Base-by-base conservation (phyloP, 352 stramenopile species). In the Globisporangium spinosum region DNA sequence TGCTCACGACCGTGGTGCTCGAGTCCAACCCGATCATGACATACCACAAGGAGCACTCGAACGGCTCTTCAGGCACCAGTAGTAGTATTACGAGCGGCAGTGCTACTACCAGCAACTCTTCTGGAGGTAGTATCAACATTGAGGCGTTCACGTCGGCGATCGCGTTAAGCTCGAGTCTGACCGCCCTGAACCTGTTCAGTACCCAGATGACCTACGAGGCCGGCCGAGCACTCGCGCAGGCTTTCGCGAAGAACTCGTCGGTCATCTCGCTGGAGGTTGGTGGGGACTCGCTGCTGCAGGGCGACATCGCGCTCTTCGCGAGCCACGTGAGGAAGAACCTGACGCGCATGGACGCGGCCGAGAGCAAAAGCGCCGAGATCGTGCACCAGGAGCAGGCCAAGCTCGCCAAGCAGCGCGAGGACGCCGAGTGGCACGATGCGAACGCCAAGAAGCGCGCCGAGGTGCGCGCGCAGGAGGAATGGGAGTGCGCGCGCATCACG, bases 21-120 rank as follows among this genome's bases (percentile, higher is more conserved):
- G 85, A 92, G 58, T 84, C 79, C 17, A 92, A 89, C 17, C 73
- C 76, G 15, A 72, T 89, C 4, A 72, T 85, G 64, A 49, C 72
- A 32, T 35, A 74, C 4, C 61, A 70, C 6, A 84, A 76, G 38
- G 72, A 84, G 1, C 45, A 45, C 9, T 8, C 25, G 6, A 22
- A 23, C 5, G n/a, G 22, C 57, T 25, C 20, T 55, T 55, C 47
- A 49, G 27, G 27, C 13, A 34, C 27, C 13, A 60, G 8, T 27
- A 34, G 27, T 15, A 58, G 6, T 7, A 25, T 15, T 49, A 22
- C 40, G 7, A 27, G 27, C 27, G 15, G 22, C 27, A 12, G 15
- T 47, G 22, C 56, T 47, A 45, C 10, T 20, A 29, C 17, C 10
- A 29, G 32, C 23, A 22, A 12, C 0, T 56, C 55, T 13, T 34